Evolutionary conservation across 441 rosid species (phyloP).

Genomic region (Populus tomentosa): DNA sequence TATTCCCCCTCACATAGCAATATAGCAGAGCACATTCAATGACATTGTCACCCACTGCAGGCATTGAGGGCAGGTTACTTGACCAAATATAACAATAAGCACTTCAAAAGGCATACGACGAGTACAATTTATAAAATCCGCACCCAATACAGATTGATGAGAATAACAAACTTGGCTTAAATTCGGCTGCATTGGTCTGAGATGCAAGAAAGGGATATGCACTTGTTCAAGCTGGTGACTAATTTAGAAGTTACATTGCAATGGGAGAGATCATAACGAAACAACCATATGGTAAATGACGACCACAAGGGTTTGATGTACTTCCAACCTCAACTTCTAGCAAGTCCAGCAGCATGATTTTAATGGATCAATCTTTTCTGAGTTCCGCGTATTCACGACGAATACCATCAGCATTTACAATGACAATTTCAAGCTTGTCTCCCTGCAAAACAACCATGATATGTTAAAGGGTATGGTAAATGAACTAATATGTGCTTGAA

Average conservation of each 20-base stretch:
- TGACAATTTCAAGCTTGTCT: slow-evolving; percentile 81
- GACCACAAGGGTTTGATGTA: neutral
- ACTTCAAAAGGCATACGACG: no score
- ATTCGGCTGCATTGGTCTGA: neutral
- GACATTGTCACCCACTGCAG: slow-evolving; percentile 24
- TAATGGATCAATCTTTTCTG: slow-evolving; percentile 62
- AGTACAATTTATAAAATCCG: neutral
- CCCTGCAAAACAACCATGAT: slow-evolving; percentile 43
- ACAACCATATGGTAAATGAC: neutral
- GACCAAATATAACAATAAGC: no score
- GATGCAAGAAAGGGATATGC: slow-evolving; percentile 7
- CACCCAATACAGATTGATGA: no score
- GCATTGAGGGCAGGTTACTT: slow-evolving; percentile 11
- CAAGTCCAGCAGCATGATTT: neutral
- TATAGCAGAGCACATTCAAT: neutral
- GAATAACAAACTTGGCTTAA: no score
- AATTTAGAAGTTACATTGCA: neutral
- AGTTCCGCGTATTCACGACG: slow-evolving; percentile 71
- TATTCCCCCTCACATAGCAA: neutral
- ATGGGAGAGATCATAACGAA: neutral
- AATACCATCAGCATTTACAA: slow-evolving; percentile 69
- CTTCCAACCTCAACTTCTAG: neutral
- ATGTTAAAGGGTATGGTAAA: neutral
- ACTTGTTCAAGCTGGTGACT: neutral
- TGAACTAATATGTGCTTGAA: neutral